Evolutionary conservation across 1,139 yeast genomes (phyloP).

Genomic region (Zygoascus hellenicus): DNA sequence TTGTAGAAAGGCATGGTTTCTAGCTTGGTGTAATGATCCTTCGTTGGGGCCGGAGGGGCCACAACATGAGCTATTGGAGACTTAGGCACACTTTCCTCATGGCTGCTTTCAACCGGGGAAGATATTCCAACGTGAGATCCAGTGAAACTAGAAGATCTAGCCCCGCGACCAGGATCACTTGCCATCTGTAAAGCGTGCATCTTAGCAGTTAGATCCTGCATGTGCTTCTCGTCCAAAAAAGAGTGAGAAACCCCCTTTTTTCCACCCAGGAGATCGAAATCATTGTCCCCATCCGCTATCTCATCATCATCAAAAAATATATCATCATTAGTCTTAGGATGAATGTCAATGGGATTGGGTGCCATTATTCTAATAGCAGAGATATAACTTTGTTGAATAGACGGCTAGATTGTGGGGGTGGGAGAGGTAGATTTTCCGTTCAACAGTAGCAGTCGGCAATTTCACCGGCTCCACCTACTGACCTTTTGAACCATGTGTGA

Average conservation of each 20-base stretch:
- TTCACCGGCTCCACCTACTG: too few species aligned
- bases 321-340: constrained; percentile 1
- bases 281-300: constrained; percentile 13
- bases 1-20: constrained; percentile 19
- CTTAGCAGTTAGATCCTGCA: constrained; percentile 68
- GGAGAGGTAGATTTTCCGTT: neutral
- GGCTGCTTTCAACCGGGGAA: constrained; percentile 17
- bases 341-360: constrained; percentile 2
- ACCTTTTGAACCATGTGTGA: too few species aligned
- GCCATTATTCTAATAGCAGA: neutral
- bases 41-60: constrained; percentile 6
- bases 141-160: neutral
- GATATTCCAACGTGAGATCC: neutral
- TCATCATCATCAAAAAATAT: constrained; percentile 12
- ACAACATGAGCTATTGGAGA: constrained; percentile 24
- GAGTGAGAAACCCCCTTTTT: constrained; percentile 35
- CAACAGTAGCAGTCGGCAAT: too few species aligned
- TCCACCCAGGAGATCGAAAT: constrained; percentile 12
- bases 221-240: constrained; percentile 58
- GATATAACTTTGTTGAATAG: neutral
- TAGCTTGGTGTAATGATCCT: constrained; percentile 7
- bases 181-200: constrained; percentile 45
- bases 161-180: constrained; percentile 1
- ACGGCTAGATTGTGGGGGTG: neutral
- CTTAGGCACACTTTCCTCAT: constrained; percentile 14